Conservation (phyloP, 768 basidiomycete species). For the Kwoniella dendrophila region DNA sequence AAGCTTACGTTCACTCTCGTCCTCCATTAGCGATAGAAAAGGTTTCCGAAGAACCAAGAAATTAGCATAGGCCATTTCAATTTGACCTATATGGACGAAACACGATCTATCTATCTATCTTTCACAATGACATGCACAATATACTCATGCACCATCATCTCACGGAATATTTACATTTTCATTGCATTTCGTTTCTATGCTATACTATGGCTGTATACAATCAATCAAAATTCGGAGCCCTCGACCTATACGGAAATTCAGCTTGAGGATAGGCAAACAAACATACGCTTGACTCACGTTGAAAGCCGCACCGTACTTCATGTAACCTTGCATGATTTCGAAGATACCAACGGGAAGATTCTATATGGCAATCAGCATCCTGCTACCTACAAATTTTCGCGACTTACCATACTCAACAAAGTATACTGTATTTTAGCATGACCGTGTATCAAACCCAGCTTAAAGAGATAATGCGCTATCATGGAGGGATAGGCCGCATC, state of each 20-base stretch:
- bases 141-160: neutral
- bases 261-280: neutral
- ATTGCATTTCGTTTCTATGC: slow-evolving; percentile 13
- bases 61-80: too few relatives aligned
- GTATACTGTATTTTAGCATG: slow-evolving; percentile 93
- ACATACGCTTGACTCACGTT: slow-evolving; percentile 62
- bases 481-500: slow-evolving; percentile 75
- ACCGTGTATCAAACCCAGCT: slow-evolving; percentile 88
- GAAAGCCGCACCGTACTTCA: slow-evolving; percentile 84
- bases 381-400: neutral
- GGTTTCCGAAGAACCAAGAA: slow-evolving; percentile 47
- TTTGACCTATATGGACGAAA: too few relatives aligned
- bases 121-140: too few relatives aligned
- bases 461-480: slow-evolving; percentile 88
- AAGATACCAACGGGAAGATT: slow-evolving; percentile 78
- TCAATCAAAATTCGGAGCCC: slow-evolving; percentile 44
- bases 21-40: slow-evolving; percentile 31
- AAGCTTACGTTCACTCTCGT: slow-evolving; percentile 10
- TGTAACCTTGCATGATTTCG: slow-evolving; percentile 89
- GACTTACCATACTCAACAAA: slow-evolving; percentile 79
- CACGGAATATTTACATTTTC: neutral
- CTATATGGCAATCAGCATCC: slow-evolving; percentile 22
- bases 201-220: slow-evolving; percentile 4
- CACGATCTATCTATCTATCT: neutral
- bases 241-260: slow-evolving; percentile 29